Evolutionary conservation across 2,329 filamentous ascomycete species (phyloP), one percentile per base, ranked within the genome.

Genomic region (Xylariales sp.): DNA sequence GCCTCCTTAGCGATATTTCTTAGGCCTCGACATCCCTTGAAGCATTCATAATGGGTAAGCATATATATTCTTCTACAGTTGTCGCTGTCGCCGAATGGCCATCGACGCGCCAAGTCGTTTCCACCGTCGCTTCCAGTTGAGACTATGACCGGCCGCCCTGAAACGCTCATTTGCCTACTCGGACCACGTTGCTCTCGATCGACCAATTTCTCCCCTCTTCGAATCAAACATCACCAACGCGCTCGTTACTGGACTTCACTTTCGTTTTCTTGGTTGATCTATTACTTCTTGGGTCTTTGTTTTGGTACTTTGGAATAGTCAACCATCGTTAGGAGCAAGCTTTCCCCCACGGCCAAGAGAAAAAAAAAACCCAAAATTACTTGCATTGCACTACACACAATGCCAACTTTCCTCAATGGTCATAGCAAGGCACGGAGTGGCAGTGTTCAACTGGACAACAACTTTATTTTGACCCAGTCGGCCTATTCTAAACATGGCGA

Each of bases 1-100:
- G 77, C 69, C 66, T 73, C 46, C 60, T 52, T 58, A 65, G 65
- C 71, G 69, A 65, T 69, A 76, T 73, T 67, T 74, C 49, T 71
- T 78, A 74, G 64, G 69, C 71, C 66, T 70, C 66, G 71, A 75
- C 72, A 72, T 69, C 67, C 69, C 65, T 76, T 74, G 70, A 74
- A 75, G 72, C 76, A 75, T 77, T 80, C 78, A 76, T 75, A 80
- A 84, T 84, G 82, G 82, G 82, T 84, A 84, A 84, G 82, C 79
- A 77, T 77, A 74, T 74, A 73, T 75, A 73, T 75, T 70, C 67
- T 72, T 67, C 71, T 73, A 67, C 69, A 69, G 65, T 67, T 69
- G 64, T 71, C 67, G 64, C 70, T 71, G 69, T 70, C 60, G 52
- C 69, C 55, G 69, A 72, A 71, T 45, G 68, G 70, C 36, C 53